Conservation (phyloP, 495 filamentous ascomycete genomes). For the Lepraria neglecta region DNA sequence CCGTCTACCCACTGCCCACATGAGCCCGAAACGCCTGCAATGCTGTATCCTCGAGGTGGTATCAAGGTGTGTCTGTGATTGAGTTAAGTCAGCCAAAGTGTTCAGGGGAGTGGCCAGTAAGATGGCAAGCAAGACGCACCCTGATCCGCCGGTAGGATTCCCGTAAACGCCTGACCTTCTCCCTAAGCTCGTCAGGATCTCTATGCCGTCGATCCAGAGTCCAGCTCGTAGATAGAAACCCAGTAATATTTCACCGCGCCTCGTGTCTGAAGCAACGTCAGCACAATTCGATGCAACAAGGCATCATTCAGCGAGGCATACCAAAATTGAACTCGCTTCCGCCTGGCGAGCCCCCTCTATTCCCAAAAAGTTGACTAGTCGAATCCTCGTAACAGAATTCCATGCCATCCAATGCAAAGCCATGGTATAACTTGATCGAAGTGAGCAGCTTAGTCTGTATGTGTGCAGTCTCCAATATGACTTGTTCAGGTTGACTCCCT, state of each 20-base stretch:
- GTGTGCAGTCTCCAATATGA: constrained; percentile 65
- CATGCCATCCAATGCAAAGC: constrained; percentile 70
- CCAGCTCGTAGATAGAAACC: constrained; percentile 83
- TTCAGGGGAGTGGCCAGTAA: neutral
- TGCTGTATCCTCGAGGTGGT: constrained; percentile 80
- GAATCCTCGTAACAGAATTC: constrained; percentile 92
- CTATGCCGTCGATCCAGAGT: constrained; percentile 81
- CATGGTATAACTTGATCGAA: constrained; percentile 71
- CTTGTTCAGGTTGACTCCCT: constrained; percentile 63
- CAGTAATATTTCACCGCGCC: constrained; percentile 76
- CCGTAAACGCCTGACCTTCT: constrained; percentile 81
- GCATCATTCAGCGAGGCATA: constrained; percentile 34
- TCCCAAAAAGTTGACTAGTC: constrained; percentile 84
- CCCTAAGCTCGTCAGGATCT: constrained; percentile 82
- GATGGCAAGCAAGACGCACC: constrained; percentile 49
- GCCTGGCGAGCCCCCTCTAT: constrained; percentile 65
- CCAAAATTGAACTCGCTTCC: constrained; percentile 73
- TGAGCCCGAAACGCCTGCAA: constrained; percentile 81
- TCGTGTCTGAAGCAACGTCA: constrained; percentile 53
- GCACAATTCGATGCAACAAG: constrained; percentile 24
- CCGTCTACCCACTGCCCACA: constrained; percentile 80
- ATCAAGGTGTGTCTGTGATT: constrained; percentile 71
- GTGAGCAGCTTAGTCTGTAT: constrained; percentile 67
- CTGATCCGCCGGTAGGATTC: constrained; percentile 70
- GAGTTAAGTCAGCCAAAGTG: constrained; percentile 3